phyloP scores from a whole-genome alignment of 495 filamentous ascomycete genomes.

The Oleoguttula mirabilis region DNA sequence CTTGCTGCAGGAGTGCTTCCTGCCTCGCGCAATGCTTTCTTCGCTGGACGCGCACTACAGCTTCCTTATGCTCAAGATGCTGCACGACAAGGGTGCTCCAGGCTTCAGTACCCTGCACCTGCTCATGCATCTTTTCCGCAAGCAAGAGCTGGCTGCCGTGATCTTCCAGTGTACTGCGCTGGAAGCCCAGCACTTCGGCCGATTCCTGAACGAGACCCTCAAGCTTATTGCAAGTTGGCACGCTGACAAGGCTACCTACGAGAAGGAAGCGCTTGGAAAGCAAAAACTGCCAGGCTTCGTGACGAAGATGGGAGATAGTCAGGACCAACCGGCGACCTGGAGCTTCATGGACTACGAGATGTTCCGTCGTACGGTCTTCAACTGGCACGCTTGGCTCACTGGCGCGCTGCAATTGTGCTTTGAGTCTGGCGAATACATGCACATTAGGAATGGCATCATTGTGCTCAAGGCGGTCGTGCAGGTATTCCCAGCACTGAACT shows the following conservation, averaged over 20 bases:
- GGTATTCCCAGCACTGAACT: conserved; percentile 77
- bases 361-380: conserved; percentile 71
- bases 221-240: conserved; percentile 76
- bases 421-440: conserved; percentile 75
- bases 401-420: conserved; percentile 67
- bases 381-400: conserved; percentile 76
- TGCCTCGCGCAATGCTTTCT: conserved; percentile 75
- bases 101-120: conserved; percentile 80
- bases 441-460: conserved; percentile 89
- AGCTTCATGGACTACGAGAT: conserved; percentile 69
- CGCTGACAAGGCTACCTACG: conserved; percentile 57
- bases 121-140: conserved; percentile 70
- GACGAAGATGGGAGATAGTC: conserved; percentile 42
- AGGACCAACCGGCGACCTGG: conserved; percentile 39
- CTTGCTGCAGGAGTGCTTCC: conserved; percentile 77
- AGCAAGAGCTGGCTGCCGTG: conserved; percentile 62
- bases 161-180: conserved; percentile 80
- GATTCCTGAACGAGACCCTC: conserved; percentile 71
- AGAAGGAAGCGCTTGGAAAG: conserved; percentile 64
- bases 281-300: conserved; percentile 59
- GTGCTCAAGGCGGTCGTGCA: conserved; percentile 70
- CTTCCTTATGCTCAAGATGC: conserved; percentile 70
- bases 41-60: conserved; percentile 76
- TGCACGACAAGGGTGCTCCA: conserved; percentile 68
- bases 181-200: conserved; percentile 82